Conservation (phyloP, 139 green algal species). For the Penium margaritaceum region DNA sequence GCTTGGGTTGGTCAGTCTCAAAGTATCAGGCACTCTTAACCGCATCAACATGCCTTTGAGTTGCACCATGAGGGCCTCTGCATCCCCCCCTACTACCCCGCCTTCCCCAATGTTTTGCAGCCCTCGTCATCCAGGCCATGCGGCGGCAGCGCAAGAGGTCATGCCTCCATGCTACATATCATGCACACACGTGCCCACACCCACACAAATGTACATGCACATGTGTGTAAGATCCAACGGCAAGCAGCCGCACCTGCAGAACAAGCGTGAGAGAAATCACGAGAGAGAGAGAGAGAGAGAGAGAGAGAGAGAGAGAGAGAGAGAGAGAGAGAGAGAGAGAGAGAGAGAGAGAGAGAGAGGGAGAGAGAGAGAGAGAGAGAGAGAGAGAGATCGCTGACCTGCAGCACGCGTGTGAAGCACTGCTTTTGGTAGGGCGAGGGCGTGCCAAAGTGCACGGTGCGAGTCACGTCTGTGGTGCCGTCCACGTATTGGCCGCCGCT, state of each 20-base stretch:
- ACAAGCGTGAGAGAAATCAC: background rate
- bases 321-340: background rate
- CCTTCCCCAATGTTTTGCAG: no score
- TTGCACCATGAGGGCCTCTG: no score
- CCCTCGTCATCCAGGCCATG: no score
- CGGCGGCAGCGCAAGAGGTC: no score
- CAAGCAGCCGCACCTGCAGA: background rate
- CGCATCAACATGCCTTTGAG: no score
- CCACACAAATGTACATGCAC: no score
- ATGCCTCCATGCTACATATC: no score
- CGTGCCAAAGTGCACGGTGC: slow-evolving; percentile 85
- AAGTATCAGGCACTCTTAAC: no score
- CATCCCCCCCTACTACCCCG: no score
- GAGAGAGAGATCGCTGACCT: slow-evolving; percentile 21
- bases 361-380: background rate
- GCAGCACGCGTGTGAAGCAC: slow-evolving; percentile 38
- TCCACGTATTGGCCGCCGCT: slow-evolving; percentile 56
- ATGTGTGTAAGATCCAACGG: no score
- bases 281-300: background rate
- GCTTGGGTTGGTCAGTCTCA: no score
- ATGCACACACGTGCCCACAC: no score
- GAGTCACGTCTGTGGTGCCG: slow-evolving; percentile 92
- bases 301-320: slow-evolving; percentile 1
- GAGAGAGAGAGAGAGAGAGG: background rate
- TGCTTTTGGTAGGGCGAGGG: slow-evolving; percentile 29